These are phyloP conservation scores for carrot (Daucus carota) DNA, from an alignment of 129 eudicot species.

Conservation along the genomic window DNA sequence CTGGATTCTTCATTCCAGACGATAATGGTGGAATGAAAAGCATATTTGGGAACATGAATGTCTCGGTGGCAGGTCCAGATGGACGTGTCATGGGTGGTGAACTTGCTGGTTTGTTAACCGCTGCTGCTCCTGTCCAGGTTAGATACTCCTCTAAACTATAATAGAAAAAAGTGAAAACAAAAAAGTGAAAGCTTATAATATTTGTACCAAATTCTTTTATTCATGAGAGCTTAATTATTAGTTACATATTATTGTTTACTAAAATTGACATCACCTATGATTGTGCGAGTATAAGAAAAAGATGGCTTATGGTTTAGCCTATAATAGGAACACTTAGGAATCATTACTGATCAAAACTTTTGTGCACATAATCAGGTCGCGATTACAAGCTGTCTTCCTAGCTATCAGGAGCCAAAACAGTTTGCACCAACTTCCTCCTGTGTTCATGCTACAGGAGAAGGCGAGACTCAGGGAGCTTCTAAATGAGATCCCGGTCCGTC, in stretches of 20 bases:
- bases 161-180: neutral
- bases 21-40: conserved; percentile 65
- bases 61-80: conserved; percentile 71
- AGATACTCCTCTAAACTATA: neutral
- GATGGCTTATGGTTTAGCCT: too few species aligned
- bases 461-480: too few species aligned
- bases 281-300: too few species aligned
- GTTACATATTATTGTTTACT: too few species aligned
- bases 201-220: neutral
- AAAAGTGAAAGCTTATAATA: neutral
- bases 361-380: conserved; percentile 30
- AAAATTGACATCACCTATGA: too few species aligned
- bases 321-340: neutral
- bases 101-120: conserved; percentile 77
- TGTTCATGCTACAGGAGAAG: conserved; percentile 8
- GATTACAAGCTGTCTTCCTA: conserved; percentile 37
- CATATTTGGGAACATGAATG: conserved; percentile 84
- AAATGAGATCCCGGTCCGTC: too few species aligned
- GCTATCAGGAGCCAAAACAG: conserved; percentile 31
- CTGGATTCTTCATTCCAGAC: conserved; percentile 78
- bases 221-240: neutral
- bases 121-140: conserved; percentile 93
- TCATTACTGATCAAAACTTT: neutral
- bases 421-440: conserved; percentile 10
- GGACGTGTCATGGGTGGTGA: conserved; percentile 95